A percentile compares a stretch with the other conserved stretches of the same genome.
phyloP scores from a whole-genome alignment of 306 rosid genomes.

The Prunus mira region DNA sequence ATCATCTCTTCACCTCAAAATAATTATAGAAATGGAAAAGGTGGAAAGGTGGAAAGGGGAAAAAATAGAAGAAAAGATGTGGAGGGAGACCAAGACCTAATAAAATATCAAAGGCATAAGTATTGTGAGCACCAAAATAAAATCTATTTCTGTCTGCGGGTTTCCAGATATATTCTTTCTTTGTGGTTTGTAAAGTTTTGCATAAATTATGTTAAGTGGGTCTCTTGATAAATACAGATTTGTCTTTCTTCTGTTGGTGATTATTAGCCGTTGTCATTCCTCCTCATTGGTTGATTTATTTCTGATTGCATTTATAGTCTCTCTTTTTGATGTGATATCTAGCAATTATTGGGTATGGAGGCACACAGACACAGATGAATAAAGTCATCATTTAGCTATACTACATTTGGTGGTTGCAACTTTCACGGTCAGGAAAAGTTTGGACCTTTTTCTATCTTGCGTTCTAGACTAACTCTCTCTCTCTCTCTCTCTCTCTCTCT shows the following conservation, averaged over 20 bases:
- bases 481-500: not conserved
- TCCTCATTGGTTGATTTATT: not conserved
- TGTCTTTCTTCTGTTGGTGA: slow-evolving; percentile 4
- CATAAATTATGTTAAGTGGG: not conserved
- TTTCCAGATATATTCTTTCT: not conserved
- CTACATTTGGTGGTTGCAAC: not conserved
- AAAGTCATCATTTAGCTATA: not conserved
- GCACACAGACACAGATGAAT: not conserved
- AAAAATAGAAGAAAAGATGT: not conserved
- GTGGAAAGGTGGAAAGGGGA: not conserved
- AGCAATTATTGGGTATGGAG: not conserved
- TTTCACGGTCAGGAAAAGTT: not conserved
- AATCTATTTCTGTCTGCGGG: slow-evolving; percentile 4
- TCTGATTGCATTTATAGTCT: too few relatives aligned
- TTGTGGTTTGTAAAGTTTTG: slow-evolving; percentile 13
- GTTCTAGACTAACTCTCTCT: too few relatives aligned
- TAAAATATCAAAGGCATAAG: not conserved
- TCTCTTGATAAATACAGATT: not conserved
- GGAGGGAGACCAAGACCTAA: not conserved
- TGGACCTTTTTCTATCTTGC: not conserved
- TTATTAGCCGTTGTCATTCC: not conserved
- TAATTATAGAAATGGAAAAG: not conserved
- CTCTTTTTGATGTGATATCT: not conserved
- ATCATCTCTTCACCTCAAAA: too few relatives aligned
- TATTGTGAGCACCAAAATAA: not conserved